A percentile compares a stretch with the other conserved stretches of the same genome.
phyloP scores from a whole-genome alignment of 805 yeast genomes.

The Saturnispora galanensis region DNA sequence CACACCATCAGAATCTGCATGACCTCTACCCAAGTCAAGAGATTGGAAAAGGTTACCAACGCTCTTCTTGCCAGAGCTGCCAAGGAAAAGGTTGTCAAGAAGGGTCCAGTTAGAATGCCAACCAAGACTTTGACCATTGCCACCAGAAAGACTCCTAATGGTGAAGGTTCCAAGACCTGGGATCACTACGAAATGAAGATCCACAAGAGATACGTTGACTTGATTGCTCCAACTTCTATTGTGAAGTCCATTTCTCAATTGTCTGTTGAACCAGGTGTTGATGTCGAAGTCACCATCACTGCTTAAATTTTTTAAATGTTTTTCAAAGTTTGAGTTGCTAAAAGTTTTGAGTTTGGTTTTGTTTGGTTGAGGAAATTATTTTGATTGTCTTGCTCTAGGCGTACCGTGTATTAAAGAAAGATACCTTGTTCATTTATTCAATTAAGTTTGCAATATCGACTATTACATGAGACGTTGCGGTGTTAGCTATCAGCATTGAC shows the following conservation, averaged over 20 bases:
- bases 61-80: conserved; percentile 84
- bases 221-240: conserved; percentile 88
- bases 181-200: conserved; percentile 99
- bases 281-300: conserved; percentile 89
- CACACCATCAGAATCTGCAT: conserved; percentile 98
- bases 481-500: conserved; percentile 47
- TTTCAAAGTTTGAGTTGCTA: not conserved
- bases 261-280: conserved; percentile 99
- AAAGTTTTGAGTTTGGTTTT: not conserved
- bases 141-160: conserved; percentile 99
- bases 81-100: conserved; percentile 74
- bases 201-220: conserved; percentile 99
- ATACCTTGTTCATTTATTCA: conserved; percentile 18
- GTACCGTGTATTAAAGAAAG: conserved; percentile 39
- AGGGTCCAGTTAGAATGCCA: conserved; percentile 99
- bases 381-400: conserved; percentile 39
- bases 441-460: not conserved
- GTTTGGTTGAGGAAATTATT: not conserved
- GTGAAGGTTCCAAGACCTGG: conserved; percentile 99
- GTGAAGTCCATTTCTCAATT: conserved; percentile 95
- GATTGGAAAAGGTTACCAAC: conserved; percentile 91
- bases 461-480: conserved; percentile 43
- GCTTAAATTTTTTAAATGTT: conserved; percentile 37
- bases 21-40: conserved; percentile 98
- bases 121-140: conserved; percentile 95